Evolutionary conservation across 1,139 yeast species (phyloP).

Genomic region (Wickerhamiella pararugosa): DNA sequence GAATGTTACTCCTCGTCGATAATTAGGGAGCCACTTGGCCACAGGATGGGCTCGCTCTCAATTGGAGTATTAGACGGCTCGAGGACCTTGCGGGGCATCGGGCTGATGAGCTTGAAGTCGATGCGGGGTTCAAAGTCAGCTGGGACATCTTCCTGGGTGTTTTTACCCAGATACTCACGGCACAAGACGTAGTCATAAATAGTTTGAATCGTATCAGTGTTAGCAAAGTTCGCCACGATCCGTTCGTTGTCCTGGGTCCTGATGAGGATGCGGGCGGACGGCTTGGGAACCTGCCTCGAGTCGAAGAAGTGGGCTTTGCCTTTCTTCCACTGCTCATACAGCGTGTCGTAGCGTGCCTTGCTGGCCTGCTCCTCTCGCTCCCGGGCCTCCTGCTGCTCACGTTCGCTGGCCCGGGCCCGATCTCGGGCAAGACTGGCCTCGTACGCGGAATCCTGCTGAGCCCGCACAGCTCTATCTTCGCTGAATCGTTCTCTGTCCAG

Average conservation of each 20-base stretch:
- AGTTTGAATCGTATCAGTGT: constrained; percentile 37
- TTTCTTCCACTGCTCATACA: constrained; percentile 16
- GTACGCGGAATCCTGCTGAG: constrained; percentile 69
- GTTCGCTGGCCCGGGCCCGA: constrained; percentile 26
- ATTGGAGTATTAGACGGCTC: constrained; percentile 20
- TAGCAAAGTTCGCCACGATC: constrained; percentile 39
- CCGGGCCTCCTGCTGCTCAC: constrained; percentile 4
- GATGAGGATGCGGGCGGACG: constrained; percentile 30
- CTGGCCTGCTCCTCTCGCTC: constrained; percentile 5
- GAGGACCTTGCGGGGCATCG: constrained; percentile 41
- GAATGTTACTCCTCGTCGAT: constrained; percentile 11
- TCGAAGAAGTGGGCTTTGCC: constrained; percentile 15
- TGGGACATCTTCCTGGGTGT: constrained; percentile 21
- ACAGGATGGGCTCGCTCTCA: constrained; percentile 31
- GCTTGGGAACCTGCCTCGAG: constrained; percentile 8
- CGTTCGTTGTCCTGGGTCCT: constrained; percentile 49
- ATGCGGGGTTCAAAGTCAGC: constrained; percentile 31
- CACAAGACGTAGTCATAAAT: constrained; percentile 52
- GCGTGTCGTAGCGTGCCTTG: not conserved
- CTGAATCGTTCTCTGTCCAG: constrained; percentile 48
- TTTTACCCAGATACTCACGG: constrained; percentile 14
- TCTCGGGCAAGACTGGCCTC: constrained; percentile 52
- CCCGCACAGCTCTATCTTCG: constrained; percentile 43
- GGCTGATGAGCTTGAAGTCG: constrained; percentile 35
- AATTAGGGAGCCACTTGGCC: constrained; percentile 37